Conservation (phyloP, 345 rosid genomes). For the Chamaenerion angustifolium region DNA sequence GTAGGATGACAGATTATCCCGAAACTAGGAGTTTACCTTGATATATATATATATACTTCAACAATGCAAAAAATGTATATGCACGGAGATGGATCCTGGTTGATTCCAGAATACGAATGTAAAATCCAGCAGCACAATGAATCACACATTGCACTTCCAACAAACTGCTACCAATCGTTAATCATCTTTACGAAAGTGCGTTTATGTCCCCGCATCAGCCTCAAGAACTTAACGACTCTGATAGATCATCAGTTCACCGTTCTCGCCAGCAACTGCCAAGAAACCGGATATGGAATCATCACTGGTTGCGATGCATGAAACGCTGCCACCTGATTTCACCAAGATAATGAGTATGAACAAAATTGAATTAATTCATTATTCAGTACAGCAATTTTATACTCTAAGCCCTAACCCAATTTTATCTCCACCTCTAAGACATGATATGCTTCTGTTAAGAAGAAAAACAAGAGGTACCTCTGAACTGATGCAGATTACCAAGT, state of each 20-base stretch:
- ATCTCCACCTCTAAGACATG: too few relatives aligned
- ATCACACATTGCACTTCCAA: too few relatives aligned
- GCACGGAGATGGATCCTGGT: too few relatives aligned
- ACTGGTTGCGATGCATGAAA: constrained; percentile 47
- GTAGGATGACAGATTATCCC: too few relatives aligned
- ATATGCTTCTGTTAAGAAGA: not conserved
- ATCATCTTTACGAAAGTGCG: too few relatives aligned
- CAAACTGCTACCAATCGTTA: too few relatives aligned
- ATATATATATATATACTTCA: too few relatives aligned
- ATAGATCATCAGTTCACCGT: constrained; percentile 59
- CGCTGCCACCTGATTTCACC: constrained; percentile 31
- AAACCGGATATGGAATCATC: constrained; percentile 41
- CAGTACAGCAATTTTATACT: not conserved
- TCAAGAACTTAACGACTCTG: constrained; percentile 1
- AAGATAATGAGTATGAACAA: not conserved
- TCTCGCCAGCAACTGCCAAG: constrained; percentile 39
- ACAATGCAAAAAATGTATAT: too few relatives aligned
- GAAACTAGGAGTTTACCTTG: too few relatives aligned
- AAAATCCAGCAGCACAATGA: too few relatives aligned
- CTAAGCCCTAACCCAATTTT: not conserved
- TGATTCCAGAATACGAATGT: too few relatives aligned
- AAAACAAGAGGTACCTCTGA: constrained; percentile 69
- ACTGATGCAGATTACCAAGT: constrained; percentile 50
- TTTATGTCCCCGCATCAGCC: too few relatives aligned
- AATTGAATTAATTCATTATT: not conserved